A percentile compares a stretch with the other conserved stretches of the same genome.
Conservation (phyloP, 768 basidiomycete species). For the Antrodiella citrinella region DNA sequence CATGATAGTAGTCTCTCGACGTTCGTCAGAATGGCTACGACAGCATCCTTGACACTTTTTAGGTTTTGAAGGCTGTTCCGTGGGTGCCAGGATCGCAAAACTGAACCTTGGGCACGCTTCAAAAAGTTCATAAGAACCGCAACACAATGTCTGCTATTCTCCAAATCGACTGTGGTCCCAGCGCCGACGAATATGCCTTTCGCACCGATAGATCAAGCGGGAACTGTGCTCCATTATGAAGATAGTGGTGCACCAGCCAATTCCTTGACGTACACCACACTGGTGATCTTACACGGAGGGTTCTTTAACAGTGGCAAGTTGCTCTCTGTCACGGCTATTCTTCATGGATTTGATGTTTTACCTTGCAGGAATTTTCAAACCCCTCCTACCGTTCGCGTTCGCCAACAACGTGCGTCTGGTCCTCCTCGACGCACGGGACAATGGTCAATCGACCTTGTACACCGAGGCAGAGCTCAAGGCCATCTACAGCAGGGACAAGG, state of each 20-base stretch:
- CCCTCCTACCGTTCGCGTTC: constrained; percentile 12
- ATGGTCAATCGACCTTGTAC: constrained; percentile 15
- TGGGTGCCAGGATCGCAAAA: too few species aligned
- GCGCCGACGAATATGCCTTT: neutral
- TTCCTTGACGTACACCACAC: constrained; percentile 7
- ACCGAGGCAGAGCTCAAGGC: constrained; percentile 12
- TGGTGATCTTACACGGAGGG: constrained; percentile 12
- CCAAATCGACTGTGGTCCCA: too few species aligned
- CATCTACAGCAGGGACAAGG: constrained; percentile 4
- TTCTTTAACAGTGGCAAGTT: constrained; percentile 10
- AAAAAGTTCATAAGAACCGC: too few species aligned
- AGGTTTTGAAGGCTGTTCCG: too few species aligned
- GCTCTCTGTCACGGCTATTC: too few species aligned
- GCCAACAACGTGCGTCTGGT: constrained; percentile 14
- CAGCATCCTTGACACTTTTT: too few species aligned
- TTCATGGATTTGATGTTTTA: too few species aligned
- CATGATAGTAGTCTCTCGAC: too few species aligned
- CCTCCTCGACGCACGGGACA: constrained; percentile 18
- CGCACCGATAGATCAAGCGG: neutral
- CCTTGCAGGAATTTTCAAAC: too few species aligned
- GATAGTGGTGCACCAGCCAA: constrained; percentile 11
- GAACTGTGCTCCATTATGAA: constrained; percentile 6
- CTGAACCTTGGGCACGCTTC: too few species aligned
- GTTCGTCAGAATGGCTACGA: too few species aligned
- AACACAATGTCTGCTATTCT: too few species aligned